These are phyloP conservation scores for Agrocybe praecox DNA, from an alignment of 768 basidiomycete species.

Conservation along the genomic window DNA sequence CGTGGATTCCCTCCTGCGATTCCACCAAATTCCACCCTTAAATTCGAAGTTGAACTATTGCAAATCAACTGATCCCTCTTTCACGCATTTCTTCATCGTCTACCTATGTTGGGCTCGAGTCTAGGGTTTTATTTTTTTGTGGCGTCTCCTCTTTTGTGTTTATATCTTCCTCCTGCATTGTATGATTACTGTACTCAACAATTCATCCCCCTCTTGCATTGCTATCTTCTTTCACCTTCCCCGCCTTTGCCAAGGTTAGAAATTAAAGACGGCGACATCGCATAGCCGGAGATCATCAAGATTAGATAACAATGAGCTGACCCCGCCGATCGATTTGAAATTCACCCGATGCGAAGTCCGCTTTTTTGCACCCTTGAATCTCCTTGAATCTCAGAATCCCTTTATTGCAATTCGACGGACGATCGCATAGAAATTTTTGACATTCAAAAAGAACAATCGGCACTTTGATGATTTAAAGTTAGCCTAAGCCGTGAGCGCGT, in stretches of 20 bases:
- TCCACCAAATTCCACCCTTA: conserved; percentile 72
- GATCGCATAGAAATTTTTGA: neutral
- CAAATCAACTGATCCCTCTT: conserved; percentile 53
- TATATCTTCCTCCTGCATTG: conserved; percentile 27
- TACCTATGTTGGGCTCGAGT: conserved; percentile 11
- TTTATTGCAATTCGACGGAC: neutral
- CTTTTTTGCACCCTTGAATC: conserved; percentile 4
- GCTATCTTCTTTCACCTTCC: conserved; percentile 4
- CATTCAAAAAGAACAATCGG: neutral
- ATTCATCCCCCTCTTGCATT: neutral
- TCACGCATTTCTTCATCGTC: neutral
- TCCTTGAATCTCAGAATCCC: too few species aligned
- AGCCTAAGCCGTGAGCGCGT: neutral
- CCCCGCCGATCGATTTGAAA: conserved; percentile 6
- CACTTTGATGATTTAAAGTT: neutral
- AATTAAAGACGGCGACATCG: neutral
- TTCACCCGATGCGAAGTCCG: neutral
- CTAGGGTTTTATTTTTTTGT: conserved; percentile 6
- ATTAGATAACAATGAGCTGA: conserved; percentile 11
- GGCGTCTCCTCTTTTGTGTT: conserved; percentile 20
- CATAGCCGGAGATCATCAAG: conserved; percentile 9
- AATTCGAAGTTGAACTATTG: conserved; percentile 84
- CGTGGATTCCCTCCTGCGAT: conserved; percentile 82
- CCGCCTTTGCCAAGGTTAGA: neutral
- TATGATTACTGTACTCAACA: conserved; percentile 25